These are phyloP conservation scores for Jackrogersella minutella DNA, from an alignment of 495 filamentous ascomycete genomes.

Conservation along the genomic window DNA sequence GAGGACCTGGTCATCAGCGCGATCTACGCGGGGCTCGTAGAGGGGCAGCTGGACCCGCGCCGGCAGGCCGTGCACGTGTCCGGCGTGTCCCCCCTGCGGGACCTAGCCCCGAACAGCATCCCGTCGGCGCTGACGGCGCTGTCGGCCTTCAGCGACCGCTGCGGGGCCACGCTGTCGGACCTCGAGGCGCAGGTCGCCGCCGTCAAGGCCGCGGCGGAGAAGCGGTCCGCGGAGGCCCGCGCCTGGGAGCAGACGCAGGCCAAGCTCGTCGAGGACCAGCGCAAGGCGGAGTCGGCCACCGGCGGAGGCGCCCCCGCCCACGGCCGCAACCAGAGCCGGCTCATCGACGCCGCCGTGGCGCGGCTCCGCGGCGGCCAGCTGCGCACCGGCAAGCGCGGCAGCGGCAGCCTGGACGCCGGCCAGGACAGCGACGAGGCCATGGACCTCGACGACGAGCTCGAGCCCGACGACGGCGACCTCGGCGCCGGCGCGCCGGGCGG, in stretches of 20 bases:
- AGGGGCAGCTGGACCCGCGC: slow-evolving; percentile 81
- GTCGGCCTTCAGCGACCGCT: slow-evolving; percentile 77
- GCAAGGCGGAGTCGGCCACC: slow-evolving; percentile 39
- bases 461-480: slow-evolving; percentile 45
- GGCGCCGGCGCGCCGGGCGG: background rate
- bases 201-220: slow-evolving; percentile 63
- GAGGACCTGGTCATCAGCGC: slow-evolving; percentile 90
- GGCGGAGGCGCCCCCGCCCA: slow-evolving; percentile 3
- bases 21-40: slow-evolving; percentile 84
- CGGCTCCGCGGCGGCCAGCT: slow-evolving; percentile 30
- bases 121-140: slow-evolving; percentile 71
- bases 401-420: slow-evolving; percentile 57
- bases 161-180: slow-evolving; percentile 73
- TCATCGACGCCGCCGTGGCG: slow-evolving; percentile 25
- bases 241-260: slow-evolving; percentile 59
- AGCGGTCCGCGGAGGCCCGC: slow-evolving; percentile 59
- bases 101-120: slow-evolving; percentile 75
- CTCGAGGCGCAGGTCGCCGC: slow-evolving; percentile 75
- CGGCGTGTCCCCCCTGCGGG: slow-evolving; percentile 82
- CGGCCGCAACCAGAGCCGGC: slow-evolving; percentile 45
- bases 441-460: slow-evolving; percentile 63
- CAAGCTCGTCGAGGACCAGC: slow-evolving; percentile 47
- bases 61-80: slow-evolving; percentile 76
- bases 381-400: slow-evolving; percentile 51
- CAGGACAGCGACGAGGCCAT: slow-evolving; percentile 64